These are phyloP conservation scores for carrot (Daucus carota) DNA, from an alignment of 129 eudicot species.

Conservation along the genomic window DH1_v3.0 NC_030385.2:45726001-45726500, in stretches of 20 bases:
- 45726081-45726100: neutral
- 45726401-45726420: conserved; percentile 65
- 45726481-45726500: conserved; percentile 17
- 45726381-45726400: conserved; percentile 69
- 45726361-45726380: conserved; percentile 70
- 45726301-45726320: conserved; percentile 54
- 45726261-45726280: conserved; percentile 46
- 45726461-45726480: conserved; percentile 12
- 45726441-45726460: neutral
- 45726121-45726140: neutral
- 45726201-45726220: conserved; percentile 56
- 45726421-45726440: neutral
- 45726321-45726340: conserved; percentile 54
- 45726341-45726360: conserved; percentile 59
- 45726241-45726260: conserved; percentile 55
- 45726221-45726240: conserved; percentile 79
- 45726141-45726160: neutral
- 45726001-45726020: neutral
- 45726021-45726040: neutral
- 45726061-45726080: neutral
- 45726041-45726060: neutral
- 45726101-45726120: neutral
- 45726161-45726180: neutral
- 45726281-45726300: conserved; percentile 56
- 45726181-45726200: conserved; percentile 21